These are phyloP conservation scores for Chrysanthemum makinoi DNA, from an alignment of 129 eudicot genomes.

Conservation along the genomic window DNA sequence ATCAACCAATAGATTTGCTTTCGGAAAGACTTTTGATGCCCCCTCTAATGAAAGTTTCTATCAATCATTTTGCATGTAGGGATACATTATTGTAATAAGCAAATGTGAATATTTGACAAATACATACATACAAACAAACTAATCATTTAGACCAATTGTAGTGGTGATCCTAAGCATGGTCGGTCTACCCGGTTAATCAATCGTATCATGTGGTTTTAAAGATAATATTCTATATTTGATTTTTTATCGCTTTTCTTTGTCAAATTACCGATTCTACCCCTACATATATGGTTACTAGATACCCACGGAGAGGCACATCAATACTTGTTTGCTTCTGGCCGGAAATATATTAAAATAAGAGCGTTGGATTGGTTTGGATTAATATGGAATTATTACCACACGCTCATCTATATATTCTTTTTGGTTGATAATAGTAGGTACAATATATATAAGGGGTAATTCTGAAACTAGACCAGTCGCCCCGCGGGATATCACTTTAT, in stretches of 20 bases:
- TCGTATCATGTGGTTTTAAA: not conserved
- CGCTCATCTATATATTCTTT: slow-evolving; percentile 12
- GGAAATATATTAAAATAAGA: slow-evolving; percentile 1
- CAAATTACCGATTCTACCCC: not conserved
- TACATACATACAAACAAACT: not conserved
- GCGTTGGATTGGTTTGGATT: slow-evolving; percentile 15
- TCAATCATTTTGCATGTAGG: no score
- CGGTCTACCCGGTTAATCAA: not conserved
- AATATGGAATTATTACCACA: slow-evolving; percentile 16
- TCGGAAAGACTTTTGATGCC: no score
- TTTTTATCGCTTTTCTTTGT: slow-evolving; percentile 2
- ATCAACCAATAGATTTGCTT: no score
- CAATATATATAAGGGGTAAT: not conserved
- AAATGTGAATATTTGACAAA: no score
- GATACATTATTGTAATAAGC: no score
- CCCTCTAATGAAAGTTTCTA: no score
- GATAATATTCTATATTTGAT: not conserved
- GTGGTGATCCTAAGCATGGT: no score
- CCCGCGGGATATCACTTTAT: no score
- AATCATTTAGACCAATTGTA: not conserved
- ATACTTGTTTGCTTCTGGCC: slow-evolving; percentile 1
- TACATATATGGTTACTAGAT: not conserved
- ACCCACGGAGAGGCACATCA: not conserved
- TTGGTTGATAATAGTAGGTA: slow-evolving; percentile 21
- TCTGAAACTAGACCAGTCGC: no score